These are phyloP conservation scores for Inga laurina DNA, from an alignment of 306 rosid genomes.

Conservation along the genomic window DNA sequence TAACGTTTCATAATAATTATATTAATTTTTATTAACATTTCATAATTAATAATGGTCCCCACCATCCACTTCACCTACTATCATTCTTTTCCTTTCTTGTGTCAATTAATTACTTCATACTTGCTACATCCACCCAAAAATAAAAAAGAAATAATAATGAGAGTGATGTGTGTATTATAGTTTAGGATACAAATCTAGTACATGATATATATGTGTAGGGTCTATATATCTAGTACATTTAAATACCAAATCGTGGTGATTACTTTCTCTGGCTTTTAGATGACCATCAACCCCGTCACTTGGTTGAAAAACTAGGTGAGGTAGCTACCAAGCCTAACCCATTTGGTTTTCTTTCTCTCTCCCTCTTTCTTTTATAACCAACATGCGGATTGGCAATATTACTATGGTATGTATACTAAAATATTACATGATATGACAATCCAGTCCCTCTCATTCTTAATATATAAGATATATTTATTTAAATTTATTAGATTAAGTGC, in stretches of 20 bases:
- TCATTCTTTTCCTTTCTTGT: neutral
- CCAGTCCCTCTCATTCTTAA: no score
- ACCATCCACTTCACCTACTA: constrained; percentile 40
- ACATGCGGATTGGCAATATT: neutral
- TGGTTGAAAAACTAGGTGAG: no score
- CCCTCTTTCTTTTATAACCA: constrained; percentile 8
- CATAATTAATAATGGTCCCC: constrained; percentile 7
- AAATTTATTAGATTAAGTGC: no score
- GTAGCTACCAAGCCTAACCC: no score
- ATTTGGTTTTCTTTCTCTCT: no score
- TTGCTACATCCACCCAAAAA: neutral
- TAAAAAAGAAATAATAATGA: neutral
- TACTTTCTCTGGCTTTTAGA: constrained; percentile 31
- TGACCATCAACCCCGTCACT: no score
- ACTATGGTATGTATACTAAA: neutral
- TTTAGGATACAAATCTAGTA: neutral
- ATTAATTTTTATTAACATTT: constrained; percentile 13
- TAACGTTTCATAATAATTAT: constrained; percentile 4
- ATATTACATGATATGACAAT: no score
- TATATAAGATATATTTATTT: no score
- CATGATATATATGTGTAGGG: neutral
- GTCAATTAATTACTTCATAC: neutral
- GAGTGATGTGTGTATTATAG: neutral
- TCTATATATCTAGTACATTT: constrained; percentile 32
- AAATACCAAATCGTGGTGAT: constrained; percentile 31